Evolutionary conservation across 2,329 filamentous ascomycete species (phyloP), one percentile per base, ranked within the genome.

Genomic region (Bipolaris cookei): DNA sequence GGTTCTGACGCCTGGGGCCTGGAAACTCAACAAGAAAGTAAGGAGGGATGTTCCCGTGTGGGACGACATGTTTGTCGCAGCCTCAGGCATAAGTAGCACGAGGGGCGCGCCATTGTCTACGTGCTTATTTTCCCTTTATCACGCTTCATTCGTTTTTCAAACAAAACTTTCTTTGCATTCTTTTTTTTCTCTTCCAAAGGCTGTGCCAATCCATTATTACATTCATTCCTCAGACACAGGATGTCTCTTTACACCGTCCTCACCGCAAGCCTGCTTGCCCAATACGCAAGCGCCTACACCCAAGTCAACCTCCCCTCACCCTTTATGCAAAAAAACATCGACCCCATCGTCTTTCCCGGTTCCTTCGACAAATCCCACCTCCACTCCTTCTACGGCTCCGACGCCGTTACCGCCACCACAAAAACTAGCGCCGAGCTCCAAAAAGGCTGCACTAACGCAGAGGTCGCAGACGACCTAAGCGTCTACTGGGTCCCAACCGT

Each of bases 401-500:
- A 81, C 56, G 74, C 72, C 42, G 71, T 81, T 14, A 78, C 76
- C 11, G 70, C 69, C 25, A 70, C 71, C 56, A 77, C 76, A 11
- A 76, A 70, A 7, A 77, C 73, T 1, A 77, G 72, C 23, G 69
- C 70, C 3, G 69, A 73, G 53, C 72, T 82, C 1, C 78, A 80
- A 38, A 62, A 67, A 3, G 80, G 80, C 7, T 82, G 80, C 72
- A 77, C 79, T 8, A 78, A 74, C 7, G 77, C 72, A 14, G 69
- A 80, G 58, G 82, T 82, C 68, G 77, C 79, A 18, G 82, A 82
- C 51, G 80, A 82, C 54, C 67, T 81, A 1, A 80, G 78, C 0
- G 69, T 76, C 3, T 82, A 82, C 73, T 82, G 78, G 80, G 71
- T 77, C 0, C 80, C 79, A 0, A 81, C 80, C 0, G 70, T 80